Evolutionary conservation across 352 stramenopile genomes (phyloP), one percentile per base, ranked within the genome.

Genomic region (Phytophthora sp.): DNA sequence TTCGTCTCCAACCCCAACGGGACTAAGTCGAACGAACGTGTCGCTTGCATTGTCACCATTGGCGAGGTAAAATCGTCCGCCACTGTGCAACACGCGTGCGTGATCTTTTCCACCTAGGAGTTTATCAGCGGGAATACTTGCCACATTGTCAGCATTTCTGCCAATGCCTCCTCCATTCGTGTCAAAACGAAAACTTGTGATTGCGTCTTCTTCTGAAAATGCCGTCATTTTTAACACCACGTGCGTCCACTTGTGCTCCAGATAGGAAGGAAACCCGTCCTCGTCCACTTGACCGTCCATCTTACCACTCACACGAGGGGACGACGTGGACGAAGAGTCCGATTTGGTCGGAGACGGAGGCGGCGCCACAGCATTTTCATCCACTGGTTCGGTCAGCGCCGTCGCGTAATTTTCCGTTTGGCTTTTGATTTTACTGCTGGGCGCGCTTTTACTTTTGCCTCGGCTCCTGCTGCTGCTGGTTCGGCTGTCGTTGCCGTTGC

Each of bases 221-320:
- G 82, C 77, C 23, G 84, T 92, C 86, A 95, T 95, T 69, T 95
- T 95, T 16, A 95, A 64, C 57, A 95, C 85, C 52, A 95, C 69
- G 41, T 93, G 67, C 1, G 61, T 87, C 85, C 83, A 92, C 8
- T 75, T 75, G 20, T 79, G 79, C 27, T 85, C 74, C 23, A 72
- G 26, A 57, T 72, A 83, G 0, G 47, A 29, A 9, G 69, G 38
- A 4, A 64, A 45, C 2, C 63, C 62, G 26, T 82, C 71, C 33
- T 76, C 71, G 36, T 78, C 65, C 13, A 53, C 56, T 55, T 69
- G 29, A 50, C 44, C 26, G n/a, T 51, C 53, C 21, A 61, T 26
- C 26, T n/a, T 51, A n/a, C 35, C 61, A 57, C 60, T 78, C 9
- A 29, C 18, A 13, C 41, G 56, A 16, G 66, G 55, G 2, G 57